A percentile compares a stretch with the other conserved stretches of the same genome.
phyloP scores from a whole-genome alignment of 1,284 basidiomycete species.

The Xanthoconium separans region DNA sequence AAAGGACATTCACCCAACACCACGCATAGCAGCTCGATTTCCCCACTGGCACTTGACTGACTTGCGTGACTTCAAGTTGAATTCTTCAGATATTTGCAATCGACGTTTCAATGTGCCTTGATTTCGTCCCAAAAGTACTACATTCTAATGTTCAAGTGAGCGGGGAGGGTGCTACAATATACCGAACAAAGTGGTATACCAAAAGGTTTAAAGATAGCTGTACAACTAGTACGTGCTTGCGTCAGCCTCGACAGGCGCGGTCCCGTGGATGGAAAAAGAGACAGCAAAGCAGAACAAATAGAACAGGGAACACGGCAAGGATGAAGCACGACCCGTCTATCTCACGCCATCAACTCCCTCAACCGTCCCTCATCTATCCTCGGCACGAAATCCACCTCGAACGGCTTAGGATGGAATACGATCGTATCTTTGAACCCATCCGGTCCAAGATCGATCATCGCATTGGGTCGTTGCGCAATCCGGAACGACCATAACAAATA shows the following conservation, averaged over 20 bases:
- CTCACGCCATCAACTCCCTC: slow-evolving; percentile 10
- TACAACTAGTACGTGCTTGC: background rate
- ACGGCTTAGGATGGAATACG: slow-evolving; percentile 2
- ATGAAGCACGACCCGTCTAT: too few relatives aligned
- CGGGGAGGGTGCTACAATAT: slow-evolving; percentile 19
- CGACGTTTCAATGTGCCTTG: background rate
- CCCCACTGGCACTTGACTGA: background rate
- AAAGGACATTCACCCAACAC: background rate
- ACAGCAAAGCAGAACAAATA: background rate
- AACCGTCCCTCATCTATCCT: slow-evolving; percentile 4
- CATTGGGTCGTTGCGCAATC: slow-evolving; percentile 30
- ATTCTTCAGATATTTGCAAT: background rate
- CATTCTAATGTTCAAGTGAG: slow-evolving; percentile 16
- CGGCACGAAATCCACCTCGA: slow-evolving; percentile 8
- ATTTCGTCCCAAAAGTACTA: slow-evolving; percentile 4
- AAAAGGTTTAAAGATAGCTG: background rate
- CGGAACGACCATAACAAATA: slow-evolving; percentile 38
- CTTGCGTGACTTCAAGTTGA: background rate
- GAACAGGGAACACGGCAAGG: too few relatives aligned
- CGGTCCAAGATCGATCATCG: slow-evolving; percentile 29
- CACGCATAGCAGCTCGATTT: background rate
- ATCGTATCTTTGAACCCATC: slow-evolving; percentile 17
- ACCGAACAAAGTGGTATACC: slow-evolving; percentile 8
- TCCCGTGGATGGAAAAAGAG: background rate
- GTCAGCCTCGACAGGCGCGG: background rate